Conservation (phyloP, 208 protist genomes). For the Leishmania arabica region DNA sequence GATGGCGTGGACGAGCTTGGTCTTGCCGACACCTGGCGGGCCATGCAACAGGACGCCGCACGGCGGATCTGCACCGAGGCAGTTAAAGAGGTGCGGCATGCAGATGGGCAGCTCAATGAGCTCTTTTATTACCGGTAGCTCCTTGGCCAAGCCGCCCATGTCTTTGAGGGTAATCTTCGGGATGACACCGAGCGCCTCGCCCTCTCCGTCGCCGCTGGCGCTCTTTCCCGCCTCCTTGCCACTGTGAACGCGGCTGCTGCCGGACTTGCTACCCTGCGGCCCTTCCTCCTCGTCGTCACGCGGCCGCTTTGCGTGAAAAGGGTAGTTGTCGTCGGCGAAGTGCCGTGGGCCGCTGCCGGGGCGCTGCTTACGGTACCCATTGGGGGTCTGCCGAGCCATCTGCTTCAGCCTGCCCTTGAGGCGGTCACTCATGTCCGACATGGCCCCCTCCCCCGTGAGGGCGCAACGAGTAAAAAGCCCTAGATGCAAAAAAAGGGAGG, state of each 20-base stretch:
- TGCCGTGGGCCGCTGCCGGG: slow-evolving; percentile 26
- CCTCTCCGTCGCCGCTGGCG: slow-evolving; percentile 20
- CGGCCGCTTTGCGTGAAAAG: slow-evolving; percentile 33
- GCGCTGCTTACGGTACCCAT: slow-evolving; percentile 38
- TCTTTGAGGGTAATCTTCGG: slow-evolving; percentile 87
- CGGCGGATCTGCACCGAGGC: slow-evolving; percentile 95
- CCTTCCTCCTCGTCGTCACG: slow-evolving; percentile 21
- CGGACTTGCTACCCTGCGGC: slow-evolving; percentile 4
- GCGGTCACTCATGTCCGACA: slow-evolving; percentile 62
- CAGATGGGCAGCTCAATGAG: slow-evolving; percentile 95
- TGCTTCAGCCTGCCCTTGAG: slow-evolving; percentile 58
- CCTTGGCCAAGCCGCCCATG: slow-evolving; percentile 92
- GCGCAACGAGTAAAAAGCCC: neutral
- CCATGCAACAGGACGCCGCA: slow-evolving; percentile 97
- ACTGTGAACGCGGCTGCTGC: neutral
- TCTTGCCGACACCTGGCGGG: slow-evolving; percentile 96
- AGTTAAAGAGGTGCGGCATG: slow-evolving; percentile 95
- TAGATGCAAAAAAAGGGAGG: too few relatives aligned
- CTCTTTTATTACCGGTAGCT: slow-evolving; percentile 94
- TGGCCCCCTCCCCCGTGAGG: neutral
- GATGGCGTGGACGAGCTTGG: slow-evolving; percentile 95
- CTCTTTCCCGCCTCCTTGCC: slow-evolving; percentile 20
- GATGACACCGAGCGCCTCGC: slow-evolving; percentile 70
- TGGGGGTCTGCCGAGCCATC: slow-evolving; percentile 53
- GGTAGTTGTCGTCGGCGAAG: slow-evolving; percentile 27